Evolutionary conservation across 176 grass and related monocot genomes (phyloP).

Genomic region (Triticum aestivum): IWGSC_CS_RefSeq_v2.1 NC_057804.1:169383451-169383950

Average conservation of each 20-base stretch:
- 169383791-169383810: neutral
- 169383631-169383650: too few relatives aligned
- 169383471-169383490: neutral
- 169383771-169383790: neutral
- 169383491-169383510: neutral
- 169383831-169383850: conserved; percentile 6
- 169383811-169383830: neutral
- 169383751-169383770: neutral
- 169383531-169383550: neutral
- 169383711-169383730: neutral
- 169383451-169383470: neutral
- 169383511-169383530: neutral
- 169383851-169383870: neutral
- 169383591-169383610: too few relatives aligned
- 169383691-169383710: neutral
- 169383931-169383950: neutral
- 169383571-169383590: neutral
- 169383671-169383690: neutral
- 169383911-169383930: neutral
- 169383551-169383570: neutral
- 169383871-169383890: neutral
- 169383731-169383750: neutral
- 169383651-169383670: neutral
- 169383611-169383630: too few relatives aligned
- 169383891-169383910: conserved; percentile 14